Evolutionary conservation across 495 filamentous ascomycete genomes (phyloP).

Genomic region (Neurospora sp.): DNA sequence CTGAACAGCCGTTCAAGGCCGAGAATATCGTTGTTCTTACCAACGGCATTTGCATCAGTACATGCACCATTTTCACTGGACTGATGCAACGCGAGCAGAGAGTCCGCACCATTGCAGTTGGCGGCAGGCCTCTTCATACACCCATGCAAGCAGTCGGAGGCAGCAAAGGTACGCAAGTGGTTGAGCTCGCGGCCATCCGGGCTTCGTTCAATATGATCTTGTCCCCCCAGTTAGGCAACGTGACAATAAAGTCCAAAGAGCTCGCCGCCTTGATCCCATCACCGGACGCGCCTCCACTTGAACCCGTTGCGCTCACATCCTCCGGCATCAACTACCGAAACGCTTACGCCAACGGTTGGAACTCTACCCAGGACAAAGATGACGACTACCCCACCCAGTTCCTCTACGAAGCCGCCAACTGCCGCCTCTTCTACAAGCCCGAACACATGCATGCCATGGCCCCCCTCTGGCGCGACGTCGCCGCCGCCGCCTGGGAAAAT

Average conservation of each 20-base stretch:
- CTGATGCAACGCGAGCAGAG: slow-evolving; percentile 44
- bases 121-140: slow-evolving; percentile 44
- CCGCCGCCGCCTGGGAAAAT: no score
- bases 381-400: no score
- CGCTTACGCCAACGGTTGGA: not conserved
- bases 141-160: slow-evolving; percentile 56
- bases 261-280: not conserved
- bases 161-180: slow-evolving; percentile 41
- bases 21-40: slow-evolving; percentile 38
- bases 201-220: not conserved
- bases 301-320: slow-evolving; percentile 11
- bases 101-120: slow-evolving; percentile 50
- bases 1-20: slow-evolving; percentile 12
- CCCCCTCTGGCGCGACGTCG: no score
- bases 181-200: not conserved
- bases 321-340: slow-evolving; percentile 32
- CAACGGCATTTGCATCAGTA: slow-evolving; percentile 56
- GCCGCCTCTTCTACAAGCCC: no score
- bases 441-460: no score
- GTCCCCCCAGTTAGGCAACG: not conserved
- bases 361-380: not conserved
- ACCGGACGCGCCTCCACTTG: not conserved
- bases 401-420: no score
- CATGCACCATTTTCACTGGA: slow-evolving; percentile 50
- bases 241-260: not conserved